A percentile compares a stretch with the other conserved stretches of the same genome.
These are phyloP conservation scores for Metschnikowia gruessii DNA, from an alignment of 805 yeast genomes.

Conservation along the genomic window DNA sequence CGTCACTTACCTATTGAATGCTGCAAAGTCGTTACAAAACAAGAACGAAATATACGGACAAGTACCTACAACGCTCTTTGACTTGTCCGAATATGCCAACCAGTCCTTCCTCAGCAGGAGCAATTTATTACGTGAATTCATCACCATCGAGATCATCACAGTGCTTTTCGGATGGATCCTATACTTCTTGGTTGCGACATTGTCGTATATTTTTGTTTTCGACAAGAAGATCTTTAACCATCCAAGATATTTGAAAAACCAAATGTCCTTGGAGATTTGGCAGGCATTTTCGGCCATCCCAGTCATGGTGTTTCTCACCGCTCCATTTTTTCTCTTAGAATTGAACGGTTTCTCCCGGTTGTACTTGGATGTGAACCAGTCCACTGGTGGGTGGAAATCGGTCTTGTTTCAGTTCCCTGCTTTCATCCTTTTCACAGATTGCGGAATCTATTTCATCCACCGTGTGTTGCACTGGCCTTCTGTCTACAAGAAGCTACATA, in stretches of 20 bases:
- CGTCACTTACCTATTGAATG: constrained; percentile 13
- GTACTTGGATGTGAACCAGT: constrained; percentile 61
- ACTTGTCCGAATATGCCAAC: constrained; percentile 53
- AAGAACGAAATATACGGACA: constrained; percentile 55
- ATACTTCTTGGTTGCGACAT: constrained; percentile 69
- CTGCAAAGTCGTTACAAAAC: constrained; percentile 25
- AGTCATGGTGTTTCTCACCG: constrained; percentile 77
- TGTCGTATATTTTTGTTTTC: constrained; percentile 76
- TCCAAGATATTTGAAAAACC: constrained; percentile 93
- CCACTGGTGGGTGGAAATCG: constrained; percentile 67
- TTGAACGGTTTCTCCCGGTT: constrained; percentile 78
- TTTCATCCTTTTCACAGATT: constrained; percentile 90
- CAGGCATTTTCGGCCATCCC: constrained; percentile 85
- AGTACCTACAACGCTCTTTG: constrained; percentile 59
- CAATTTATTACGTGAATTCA: constrained; percentile 65
- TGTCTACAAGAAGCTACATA: constrained; percentile 83
- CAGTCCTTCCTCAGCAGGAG: constrained; percentile 72
- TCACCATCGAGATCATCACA: constrained; percentile 66
- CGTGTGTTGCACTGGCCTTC: constrained; percentile 91
- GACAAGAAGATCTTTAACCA: constrained; percentile 91
- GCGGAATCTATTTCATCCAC: constrained; percentile 87
- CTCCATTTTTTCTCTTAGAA: constrained; percentile 88
- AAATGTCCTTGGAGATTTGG: constrained; percentile 77
- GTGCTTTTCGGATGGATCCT: constrained; percentile 84
- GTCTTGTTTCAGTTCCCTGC: constrained; percentile 64